Conservation (phyloP, 495 filamentous ascomycete genomes). For the Penicillium pulvis region DNA sequence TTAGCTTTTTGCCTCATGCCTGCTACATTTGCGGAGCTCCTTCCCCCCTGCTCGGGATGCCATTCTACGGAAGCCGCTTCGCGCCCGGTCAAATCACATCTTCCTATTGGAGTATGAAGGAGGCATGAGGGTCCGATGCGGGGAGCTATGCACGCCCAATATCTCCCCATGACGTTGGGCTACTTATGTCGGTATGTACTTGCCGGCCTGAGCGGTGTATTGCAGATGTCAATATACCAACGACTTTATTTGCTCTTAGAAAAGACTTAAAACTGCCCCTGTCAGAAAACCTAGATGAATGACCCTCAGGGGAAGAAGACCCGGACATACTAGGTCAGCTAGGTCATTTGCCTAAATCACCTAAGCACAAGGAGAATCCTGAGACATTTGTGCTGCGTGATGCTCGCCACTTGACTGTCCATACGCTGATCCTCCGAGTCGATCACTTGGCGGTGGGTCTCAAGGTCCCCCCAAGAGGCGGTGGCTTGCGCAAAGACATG, state of each 20-base stretch:
- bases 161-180: not conserved
- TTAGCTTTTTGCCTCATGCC: not conserved
- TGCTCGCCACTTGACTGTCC: not conserved
- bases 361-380: not conserved
- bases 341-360: not conserved
- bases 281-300: no score
- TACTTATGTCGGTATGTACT: not conserved
- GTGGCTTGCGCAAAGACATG: not conserved
- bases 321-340: no score
- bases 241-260: no score
- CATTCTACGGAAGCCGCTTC: constrained; percentile 1
- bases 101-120: constrained; percentile 5
- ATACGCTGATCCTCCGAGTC: not conserved
- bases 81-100: constrained; percentile 7
- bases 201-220: constrained; percentile 1
- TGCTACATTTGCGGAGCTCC: not conserved
- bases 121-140: constrained; percentile 7
- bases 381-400: constrained; percentile 6
- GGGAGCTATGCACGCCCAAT: not conserved
- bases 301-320: no score
- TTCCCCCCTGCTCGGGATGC: not conserved
- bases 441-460: constrained; percentile 3
- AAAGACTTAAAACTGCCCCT: no score
- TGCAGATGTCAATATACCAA: not conserved
- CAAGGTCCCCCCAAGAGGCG: not conserved